These are phyloP conservation scores for Aspergillus bertholletiae DNA, from an alignment of 495 filamentous ascomycete genomes.

Conservation along the genomic window DNA sequence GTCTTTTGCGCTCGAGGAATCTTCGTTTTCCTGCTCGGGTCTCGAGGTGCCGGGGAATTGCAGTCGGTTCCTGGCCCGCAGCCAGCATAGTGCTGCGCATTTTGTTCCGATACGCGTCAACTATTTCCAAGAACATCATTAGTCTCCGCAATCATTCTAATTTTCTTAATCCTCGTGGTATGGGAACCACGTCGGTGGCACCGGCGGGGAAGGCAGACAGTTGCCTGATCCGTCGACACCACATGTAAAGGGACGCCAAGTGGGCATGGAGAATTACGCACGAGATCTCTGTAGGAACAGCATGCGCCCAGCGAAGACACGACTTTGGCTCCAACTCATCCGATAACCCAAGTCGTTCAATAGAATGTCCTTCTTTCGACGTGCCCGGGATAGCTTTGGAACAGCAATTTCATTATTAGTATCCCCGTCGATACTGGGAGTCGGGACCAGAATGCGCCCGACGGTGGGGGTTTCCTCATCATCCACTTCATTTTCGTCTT, in stretches of 20 bases:
- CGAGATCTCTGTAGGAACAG: slow-evolving; percentile 90
- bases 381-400: slow-evolving; percentile 62
- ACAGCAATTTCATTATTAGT: slow-evolving; percentile 64
- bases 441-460: slow-evolving; percentile 59
- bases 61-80: slow-evolving; percentile 65
- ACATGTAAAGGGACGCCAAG: slow-evolving; percentile 3
- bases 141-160: slow-evolving; percentile 1
- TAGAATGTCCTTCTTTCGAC: slow-evolving; percentile 72
- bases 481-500: slow-evolving; percentile 54
- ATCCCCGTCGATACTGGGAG: slow-evolving; percentile 74
- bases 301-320: slow-evolving; percentile 77
- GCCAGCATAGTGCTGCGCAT: slow-evolving; percentile 76
- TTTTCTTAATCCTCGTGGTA: neutral
- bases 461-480: slow-evolving; percentile 49
- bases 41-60: slow-evolving; percentile 80
- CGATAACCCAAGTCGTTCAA: slow-evolving; percentile 92
- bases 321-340: slow-evolving; percentile 92
- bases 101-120: slow-evolving; percentile 94
- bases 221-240: neutral
- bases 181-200: neutral
- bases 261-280: slow-evolving; percentile 48
- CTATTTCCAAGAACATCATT: slow-evolving; percentile 39
- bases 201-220: neutral
- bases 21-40: slow-evolving; percentile 82
- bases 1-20: slow-evolving; percentile 63